Evolutionary conservation across 768 basidiomycete genomes (phyloP), one percentile per base, ranked within the genome.

Genomic region (Pilatotrama ljubarskyi): DNA sequence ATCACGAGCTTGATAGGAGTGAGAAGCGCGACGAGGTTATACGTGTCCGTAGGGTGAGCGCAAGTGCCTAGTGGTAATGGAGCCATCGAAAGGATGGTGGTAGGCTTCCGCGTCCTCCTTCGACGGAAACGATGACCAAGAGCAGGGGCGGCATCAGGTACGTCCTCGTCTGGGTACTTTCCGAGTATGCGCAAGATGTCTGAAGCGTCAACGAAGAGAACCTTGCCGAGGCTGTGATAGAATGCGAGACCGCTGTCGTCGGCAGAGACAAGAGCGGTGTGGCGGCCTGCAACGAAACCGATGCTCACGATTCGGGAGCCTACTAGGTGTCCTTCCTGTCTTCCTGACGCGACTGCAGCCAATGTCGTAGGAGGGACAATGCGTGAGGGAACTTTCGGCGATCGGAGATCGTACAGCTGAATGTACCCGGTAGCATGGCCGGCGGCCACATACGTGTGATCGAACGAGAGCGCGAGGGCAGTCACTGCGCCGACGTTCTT

Each of bases 111-210:
- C 55, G 76, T 67, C 64, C 76, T 82, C 25, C 81, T 80, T 41
- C 78, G 80, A 49, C 78, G 78, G 59, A 75, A 74, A 20, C 74
- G 71, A 22, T 68, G 64, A 3, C 70, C 50, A 2, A 64, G 44
- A 1, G 64, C 68, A 41, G 42, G 63, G 24, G 65, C 68, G 22
- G 53, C 61, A 3, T 58, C 68, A 20, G 52, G 65, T 9, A 46
- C 44, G 42, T 74, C 72, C 42, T 79, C 78, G 26, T 87, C 83
- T 3, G 91, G 90, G 68, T 98, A 96, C 67, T 89, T 91, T 1
- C 97, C 97, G 2, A 98, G 80, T 52, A 99, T 92, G 17, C 97
- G 87, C 44, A 98, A 81, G 35, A 92, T 93, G 71, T 99, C 97
- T 15, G 91, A 87, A 13, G 95, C 95, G 46, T 98, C 95, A 6